Evolutionary conservation across 495 filamentous ascomycete species (phyloP), one percentile per base, ranked within the genome.

Genomic region (Neurospora tetraspora): DNA sequence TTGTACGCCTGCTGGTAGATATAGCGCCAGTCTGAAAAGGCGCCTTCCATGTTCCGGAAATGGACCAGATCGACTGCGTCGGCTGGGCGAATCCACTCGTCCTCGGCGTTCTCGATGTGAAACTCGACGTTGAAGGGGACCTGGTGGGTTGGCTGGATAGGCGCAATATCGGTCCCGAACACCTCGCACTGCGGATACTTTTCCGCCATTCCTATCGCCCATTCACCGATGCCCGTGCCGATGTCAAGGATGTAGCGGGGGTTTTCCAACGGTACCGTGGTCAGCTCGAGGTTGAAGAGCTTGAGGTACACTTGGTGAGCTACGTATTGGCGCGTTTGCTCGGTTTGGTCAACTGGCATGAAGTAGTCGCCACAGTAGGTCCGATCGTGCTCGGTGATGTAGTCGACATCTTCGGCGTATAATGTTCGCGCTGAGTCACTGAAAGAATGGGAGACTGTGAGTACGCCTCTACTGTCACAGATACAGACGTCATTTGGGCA

Each of bases 291-390:
- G 74, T 89, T 83, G 70, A 92, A 86, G 34, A 89, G 75, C 70
- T 88, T 85, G 2, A 91, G 82, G 76, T 86, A 91, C 68, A 91
- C 87, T 74, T 90, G 88, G 75, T 93, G 89, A 36, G 89, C 80
- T 70, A 94, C 86, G 74, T 89, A 87, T 72, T 92, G 82, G 39
- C 92, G 89, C 20, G 87, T 90, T 76, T 93, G 89, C 77, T 95
- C 92, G 43, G 86, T 80, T 72, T 91, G 88, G 76, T 94, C 92
- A 80, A 91, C 90, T 39, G 92, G 92, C 89, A 93, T 91, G 79
- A 86, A 91, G 80, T 93, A 94, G 70, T 83, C 82, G 38, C 86
- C 84, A 78, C 87, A 89, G 79, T 95, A 95, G 73, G 87, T 85
- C 27, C 91, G 88, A 47, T 85, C 89, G 80, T 93, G 86, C 74